These are phyloP conservation scores for Ambrosiella cleistominuta DNA, from an alignment of 2,329 filamentous ascomycete genomes.

Conservation along the genomic window DNA sequence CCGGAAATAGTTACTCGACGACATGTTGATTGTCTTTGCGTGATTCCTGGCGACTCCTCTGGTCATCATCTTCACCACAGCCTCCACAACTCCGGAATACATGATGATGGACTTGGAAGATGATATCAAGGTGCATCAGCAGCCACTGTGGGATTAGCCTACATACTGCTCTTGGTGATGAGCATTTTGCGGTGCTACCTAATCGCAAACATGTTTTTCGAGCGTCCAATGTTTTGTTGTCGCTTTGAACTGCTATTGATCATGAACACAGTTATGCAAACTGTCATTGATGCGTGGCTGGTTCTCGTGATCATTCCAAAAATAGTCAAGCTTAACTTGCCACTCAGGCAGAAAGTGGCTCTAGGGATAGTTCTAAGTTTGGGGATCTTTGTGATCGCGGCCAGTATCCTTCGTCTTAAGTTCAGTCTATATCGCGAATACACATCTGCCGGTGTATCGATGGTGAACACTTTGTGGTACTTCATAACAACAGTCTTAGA, in stretches of 20 bases:
- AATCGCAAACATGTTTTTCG: background rate
- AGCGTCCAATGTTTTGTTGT: background rate
- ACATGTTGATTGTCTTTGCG: background rate
- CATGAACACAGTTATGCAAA: slow-evolving; percentile 27
- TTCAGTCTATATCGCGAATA: slow-evolving; percentile 18
- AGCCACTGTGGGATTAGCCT: background rate
- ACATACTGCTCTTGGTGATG: background rate
- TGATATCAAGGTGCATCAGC: no score
- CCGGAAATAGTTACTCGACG: background rate
- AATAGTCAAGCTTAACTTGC: slow-evolving; percentile 15
- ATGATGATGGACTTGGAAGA: background rate
- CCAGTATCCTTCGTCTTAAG: slow-evolving; percentile 14
- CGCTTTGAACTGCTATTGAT: slow-evolving; percentile 22
- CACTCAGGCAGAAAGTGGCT: slow-evolving; percentile 25
- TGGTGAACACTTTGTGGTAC: slow-evolving; percentile 18
- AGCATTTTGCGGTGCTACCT: background rate
- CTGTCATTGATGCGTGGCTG: slow-evolving; percentile 28
- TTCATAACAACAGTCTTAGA: slow-evolving; percentile 23
- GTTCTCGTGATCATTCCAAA: slow-evolving; percentile 26
- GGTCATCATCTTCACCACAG: background rate
- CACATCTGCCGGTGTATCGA: slow-evolving; percentile 14
- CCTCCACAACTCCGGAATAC: background rate
- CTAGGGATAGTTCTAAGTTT: slow-evolving; percentile 28
- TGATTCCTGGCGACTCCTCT: background rate
- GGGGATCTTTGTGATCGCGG: slow-evolving; percentile 21